These are phyloP conservation scores for Botryosphaeria dothidea DNA, from an alignment of 2,329 filamentous ascomycete genomes.

Conservation along the genomic window DNA sequence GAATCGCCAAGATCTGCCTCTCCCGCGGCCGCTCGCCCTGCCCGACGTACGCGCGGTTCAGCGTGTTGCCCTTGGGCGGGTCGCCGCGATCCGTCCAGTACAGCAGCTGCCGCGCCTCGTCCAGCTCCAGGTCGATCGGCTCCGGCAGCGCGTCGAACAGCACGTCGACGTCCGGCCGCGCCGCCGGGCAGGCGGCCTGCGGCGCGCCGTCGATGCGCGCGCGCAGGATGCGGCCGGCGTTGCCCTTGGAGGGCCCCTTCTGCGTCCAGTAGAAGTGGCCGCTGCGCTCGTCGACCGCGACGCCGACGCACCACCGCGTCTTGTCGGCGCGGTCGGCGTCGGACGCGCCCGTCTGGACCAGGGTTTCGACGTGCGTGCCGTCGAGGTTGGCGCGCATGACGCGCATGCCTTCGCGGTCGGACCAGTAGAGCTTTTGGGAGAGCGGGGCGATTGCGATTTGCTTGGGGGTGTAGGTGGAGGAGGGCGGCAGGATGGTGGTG, in stretches of 20 bases:
- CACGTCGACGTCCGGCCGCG: constrained; percentile 45
- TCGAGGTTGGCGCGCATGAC: constrained; percentile 39
- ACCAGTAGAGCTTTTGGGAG: constrained; percentile 40
- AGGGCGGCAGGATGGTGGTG: constrained; percentile 44
- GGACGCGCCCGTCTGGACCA: constrained; percentile 45
- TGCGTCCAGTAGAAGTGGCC: constrained; percentile 62
- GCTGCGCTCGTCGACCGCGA: constrained; percentile 47
- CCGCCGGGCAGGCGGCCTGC: constrained; percentile 32
- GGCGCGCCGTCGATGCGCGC: constrained; percentile 46
- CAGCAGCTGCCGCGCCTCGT: constrained; percentile 46
- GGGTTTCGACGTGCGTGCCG: constrained; percentile 34
- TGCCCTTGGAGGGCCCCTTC: constrained; percentile 56
- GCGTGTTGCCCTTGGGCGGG: constrained; percentile 54
- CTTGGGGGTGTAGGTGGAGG: constrained; percentile 53
- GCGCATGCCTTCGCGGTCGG: constrained; percentile 47
- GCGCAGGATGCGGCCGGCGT: constrained; percentile 54
- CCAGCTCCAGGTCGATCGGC: constrained; percentile 56
- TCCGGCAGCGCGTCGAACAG: constrained; percentile 53
- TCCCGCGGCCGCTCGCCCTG: not conserved
- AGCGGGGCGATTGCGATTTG: constrained; percentile 37
- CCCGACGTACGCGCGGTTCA: constrained; percentile 44
- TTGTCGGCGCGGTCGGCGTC: constrained; percentile 32
- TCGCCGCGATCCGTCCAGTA: constrained; percentile 66
- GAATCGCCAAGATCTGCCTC: constrained; percentile 23
- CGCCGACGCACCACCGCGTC: constrained; percentile 56